Conservation (phyloP, 306 rosid species). For the Astragalus membranaceus region DNA sequence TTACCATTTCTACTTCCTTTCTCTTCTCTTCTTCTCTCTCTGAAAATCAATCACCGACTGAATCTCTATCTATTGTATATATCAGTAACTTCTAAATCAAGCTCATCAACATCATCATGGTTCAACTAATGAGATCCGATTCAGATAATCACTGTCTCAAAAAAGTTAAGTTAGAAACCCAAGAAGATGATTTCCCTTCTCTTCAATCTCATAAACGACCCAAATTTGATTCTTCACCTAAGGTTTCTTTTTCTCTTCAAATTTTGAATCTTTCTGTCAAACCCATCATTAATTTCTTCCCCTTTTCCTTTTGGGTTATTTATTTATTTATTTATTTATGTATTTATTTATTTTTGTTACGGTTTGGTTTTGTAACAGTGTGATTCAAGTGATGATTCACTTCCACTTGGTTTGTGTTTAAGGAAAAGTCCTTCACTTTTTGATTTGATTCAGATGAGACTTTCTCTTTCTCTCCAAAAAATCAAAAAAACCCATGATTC, state of each 20-base stretch:
- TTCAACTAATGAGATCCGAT: constrained; percentile 54
- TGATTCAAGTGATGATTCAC: constrained; percentile 21
- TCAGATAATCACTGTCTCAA: constrained; percentile 23
- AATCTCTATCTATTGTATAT: neutral
- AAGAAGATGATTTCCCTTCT: constrained; percentile 36
- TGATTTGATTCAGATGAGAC: constrained; percentile 85
- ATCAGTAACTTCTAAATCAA: too few species aligned
- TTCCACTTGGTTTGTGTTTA: constrained; percentile 62
- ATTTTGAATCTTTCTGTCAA: neutral
- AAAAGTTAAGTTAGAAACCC: constrained; percentile 49
- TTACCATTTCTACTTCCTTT: neutral
- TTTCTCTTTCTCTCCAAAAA: too few species aligned
- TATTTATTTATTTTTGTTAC: neutral
- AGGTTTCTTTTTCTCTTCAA: constrained; percentile 32
- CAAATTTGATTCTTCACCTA: constrained; percentile 22
- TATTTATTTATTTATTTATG: too few species aligned
- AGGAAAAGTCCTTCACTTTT: constrained; percentile 75
- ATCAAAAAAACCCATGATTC: too few species aligned
- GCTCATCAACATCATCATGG: constrained; percentile 40
- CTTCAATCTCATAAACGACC: constrained; percentile 39
- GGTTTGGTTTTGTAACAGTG: constrained; percentile 11
- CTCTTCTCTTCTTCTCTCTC: neutral
- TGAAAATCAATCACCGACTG: neutral
- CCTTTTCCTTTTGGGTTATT: neutral
- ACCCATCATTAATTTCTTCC: neutral